Evolutionary conservation across 2,329 filamentous ascomycete genomes (phyloP), one percentile per base, ranked within the genome.

Genomic region (Dactylellina drechsleri): DNA sequence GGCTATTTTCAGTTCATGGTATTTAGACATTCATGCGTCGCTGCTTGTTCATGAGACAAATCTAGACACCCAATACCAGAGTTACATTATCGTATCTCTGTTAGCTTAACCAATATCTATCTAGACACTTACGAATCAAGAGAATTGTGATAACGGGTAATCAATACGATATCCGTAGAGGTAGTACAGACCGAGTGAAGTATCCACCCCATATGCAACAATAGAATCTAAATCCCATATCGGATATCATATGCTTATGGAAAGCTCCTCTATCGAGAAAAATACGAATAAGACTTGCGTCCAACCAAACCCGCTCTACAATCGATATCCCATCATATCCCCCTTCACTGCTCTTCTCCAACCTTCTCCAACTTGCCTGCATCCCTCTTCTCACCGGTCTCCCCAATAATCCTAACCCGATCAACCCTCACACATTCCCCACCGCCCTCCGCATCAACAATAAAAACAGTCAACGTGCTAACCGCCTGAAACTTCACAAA

Each of bases 401-500:
- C 94, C 31, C 95, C 95, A 6, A 76, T 20, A 60, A 76, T 50
- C 79, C 88, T 86, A 77, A 95, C 83, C 60, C 92, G 86, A 82
- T 95, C 92, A 58, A 99, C 82, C 67, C 95, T 89, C 70, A 95
- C 90, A 84, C 92, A 93, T 81, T 98, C 93, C 31, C 47, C 75
- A 50, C 90, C 88, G 60, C 92, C 90, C 65, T 94, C 91, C 1
- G 93, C 93, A 81, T 96, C 90, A 64, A 91, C 91, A 40, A 99
- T 89, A 82, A 97, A 99, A 10, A 99, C 79, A 16, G 96, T 90
- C 79, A 99, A 81, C 76, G 90, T 95, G 73, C 89, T 91, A 64
- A 97, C 91, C 81, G 93, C 96, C 84, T 98, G 95, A 85, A 98
- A 99, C 84, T 97, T 97, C 83, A 99, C 95, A 80, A 94, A 97